Conservation (phyloP, 805 yeast genomes). For the Metschnikowia noctiluminum region DNA sequence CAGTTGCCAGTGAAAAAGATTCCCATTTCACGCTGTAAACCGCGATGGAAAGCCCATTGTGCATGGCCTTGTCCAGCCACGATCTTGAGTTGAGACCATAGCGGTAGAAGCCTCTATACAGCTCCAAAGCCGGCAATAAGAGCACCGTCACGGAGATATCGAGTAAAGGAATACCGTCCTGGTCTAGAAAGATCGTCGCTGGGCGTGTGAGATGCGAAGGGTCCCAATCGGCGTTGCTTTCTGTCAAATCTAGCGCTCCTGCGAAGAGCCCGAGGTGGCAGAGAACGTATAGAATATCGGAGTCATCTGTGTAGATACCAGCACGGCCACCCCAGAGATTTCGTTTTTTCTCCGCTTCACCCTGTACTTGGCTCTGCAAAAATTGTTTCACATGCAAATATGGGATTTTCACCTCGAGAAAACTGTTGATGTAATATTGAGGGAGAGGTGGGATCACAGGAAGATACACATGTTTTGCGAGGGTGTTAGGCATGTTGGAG, state of each 20-base stretch:
- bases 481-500: slow-evolving; percentile 15
- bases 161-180: slow-evolving; percentile 20
- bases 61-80: slow-evolving; percentile 55
- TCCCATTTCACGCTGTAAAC: slow-evolving; percentile 56
- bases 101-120: slow-evolving; percentile 62
- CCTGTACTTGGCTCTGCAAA: slow-evolving; percentile 20
- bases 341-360: slow-evolving; percentile 31
- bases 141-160: slow-evolving; percentile 58
- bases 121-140: slow-evolving; percentile 65
- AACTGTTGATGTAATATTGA: slow-evolving; percentile 38
- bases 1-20: slow-evolving; percentile 25
- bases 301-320: slow-evolving; percentile 90
- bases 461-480: slow-evolving; percentile 22
- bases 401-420: slow-evolving; percentile 59
- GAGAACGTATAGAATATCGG: slow-evolving; percentile 73
- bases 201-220: slow-evolving; percentile 26
- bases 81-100: slow-evolving; percentile 71
- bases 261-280: slow-evolving; percentile 70
- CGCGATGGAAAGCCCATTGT: slow-evolving; percentile 76
- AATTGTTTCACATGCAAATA: slow-evolving; percentile 36
- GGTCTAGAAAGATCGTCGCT: slow-evolving; percentile 11
- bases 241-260: slow-evolving; percentile 28
- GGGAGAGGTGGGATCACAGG: slow-evolving; percentile 40
- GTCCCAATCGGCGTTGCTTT: slow-evolving; percentile 33
- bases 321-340: slow-evolving; percentile 78